Conservation (phyloP, 2,329 filamentous ascomycete species). For the Pyrenophora tritici-repentis region DNA sequence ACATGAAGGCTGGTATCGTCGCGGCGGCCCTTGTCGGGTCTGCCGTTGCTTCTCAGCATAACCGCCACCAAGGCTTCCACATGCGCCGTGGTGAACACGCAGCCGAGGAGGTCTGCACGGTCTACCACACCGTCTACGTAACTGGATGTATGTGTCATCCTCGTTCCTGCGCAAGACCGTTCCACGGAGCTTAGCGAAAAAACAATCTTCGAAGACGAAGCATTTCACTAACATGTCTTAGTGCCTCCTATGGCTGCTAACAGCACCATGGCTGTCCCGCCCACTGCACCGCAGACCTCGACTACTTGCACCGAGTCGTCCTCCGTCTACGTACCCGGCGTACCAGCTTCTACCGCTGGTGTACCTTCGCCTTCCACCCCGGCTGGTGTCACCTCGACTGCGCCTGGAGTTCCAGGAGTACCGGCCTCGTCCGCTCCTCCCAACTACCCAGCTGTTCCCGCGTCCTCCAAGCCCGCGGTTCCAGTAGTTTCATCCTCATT, state of each 20-base stretch:
- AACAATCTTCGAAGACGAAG: neutral
- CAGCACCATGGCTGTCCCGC: constrained; percentile 31
- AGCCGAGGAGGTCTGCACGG: constrained; percentile 70
- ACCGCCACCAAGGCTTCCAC: constrained; percentile 66
- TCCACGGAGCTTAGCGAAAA: too few species aligned
- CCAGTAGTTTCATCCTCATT: neutral
- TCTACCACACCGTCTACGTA: constrained; percentile 64
- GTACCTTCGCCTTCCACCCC: constrained; percentile 14
- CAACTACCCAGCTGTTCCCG: constrained; percentile 7
- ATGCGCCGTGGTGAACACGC: constrained; percentile 54
- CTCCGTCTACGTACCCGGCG: constrained; percentile 50
- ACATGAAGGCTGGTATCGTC: constrained; percentile 75
- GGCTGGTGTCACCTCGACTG: constrained; percentile 6
- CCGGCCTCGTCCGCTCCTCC: constrained; percentile 12
- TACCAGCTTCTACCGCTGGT: constrained; percentile 19
- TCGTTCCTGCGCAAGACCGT: neutral
- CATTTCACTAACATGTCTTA: constrained; percentile 19
- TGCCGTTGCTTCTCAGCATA: constrained; percentile 64
- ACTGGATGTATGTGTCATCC: constrained; percentile 53
- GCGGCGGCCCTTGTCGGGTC: constrained; percentile 62
- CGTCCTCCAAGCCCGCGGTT: constrained; percentile 20
- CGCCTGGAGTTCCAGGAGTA: neutral
- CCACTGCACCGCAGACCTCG: constrained; percentile 67
- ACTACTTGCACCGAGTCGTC: constrained; percentile 74
- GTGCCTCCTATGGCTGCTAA: constrained; percentile 34